Percentiles rank a stretch among this genome's conserved stretches.
These are phyloP conservation scores for Mrakiaceae sp. DNA, from an alignment of 1,284 basidiomycete genomes.

Conservation along the genomic window DNA sequence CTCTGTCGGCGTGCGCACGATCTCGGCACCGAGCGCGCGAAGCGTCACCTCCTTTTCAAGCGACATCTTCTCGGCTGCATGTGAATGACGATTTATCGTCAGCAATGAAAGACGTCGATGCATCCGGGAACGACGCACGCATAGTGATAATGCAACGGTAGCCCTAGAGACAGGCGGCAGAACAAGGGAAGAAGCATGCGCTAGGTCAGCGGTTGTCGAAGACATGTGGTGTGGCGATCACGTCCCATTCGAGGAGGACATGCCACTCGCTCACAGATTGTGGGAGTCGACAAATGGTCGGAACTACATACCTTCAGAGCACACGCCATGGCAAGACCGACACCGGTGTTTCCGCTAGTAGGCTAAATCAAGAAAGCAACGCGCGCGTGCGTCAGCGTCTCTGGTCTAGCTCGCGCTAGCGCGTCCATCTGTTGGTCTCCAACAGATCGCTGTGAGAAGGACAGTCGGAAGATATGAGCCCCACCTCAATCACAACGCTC, in stretches of 20 bases:
- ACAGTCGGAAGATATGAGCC: slow-evolving; percentile 15
- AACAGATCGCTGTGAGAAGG: not conserved
- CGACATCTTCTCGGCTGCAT: slow-evolving; percentile 56
- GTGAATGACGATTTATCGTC: not conserved
- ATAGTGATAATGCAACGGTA: slow-evolving; percentile 69
- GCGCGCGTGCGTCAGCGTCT: not conserved
- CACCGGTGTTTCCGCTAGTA: slow-evolving; percentile 92
- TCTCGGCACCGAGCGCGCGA: slow-evolving; percentile 82
- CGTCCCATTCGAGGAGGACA: no score
- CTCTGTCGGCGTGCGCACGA: slow-evolving; percentile 86
- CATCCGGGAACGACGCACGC: slow-evolving; percentile 29
- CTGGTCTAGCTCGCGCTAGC: not conserved
- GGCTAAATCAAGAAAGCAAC: not conserved
- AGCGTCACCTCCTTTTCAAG: slow-evolving; percentile 88
- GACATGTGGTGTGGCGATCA: no score
- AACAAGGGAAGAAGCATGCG: no score
- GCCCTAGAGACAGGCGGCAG: slow-evolving; percentile 26
- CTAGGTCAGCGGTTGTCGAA: no score
- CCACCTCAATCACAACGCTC: slow-evolving; percentile 84
- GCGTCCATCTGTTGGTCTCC: not conserved
- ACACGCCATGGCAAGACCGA: slow-evolving; percentile 81
- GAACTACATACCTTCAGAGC: slow-evolving; percentile 61
- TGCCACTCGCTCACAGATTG: no score
- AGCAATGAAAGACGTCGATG: not conserved
- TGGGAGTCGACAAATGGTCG: not conserved